Conservation (phyloP, 805 yeast genomes). For the Cyberlindnera sargentensis region DNA sequence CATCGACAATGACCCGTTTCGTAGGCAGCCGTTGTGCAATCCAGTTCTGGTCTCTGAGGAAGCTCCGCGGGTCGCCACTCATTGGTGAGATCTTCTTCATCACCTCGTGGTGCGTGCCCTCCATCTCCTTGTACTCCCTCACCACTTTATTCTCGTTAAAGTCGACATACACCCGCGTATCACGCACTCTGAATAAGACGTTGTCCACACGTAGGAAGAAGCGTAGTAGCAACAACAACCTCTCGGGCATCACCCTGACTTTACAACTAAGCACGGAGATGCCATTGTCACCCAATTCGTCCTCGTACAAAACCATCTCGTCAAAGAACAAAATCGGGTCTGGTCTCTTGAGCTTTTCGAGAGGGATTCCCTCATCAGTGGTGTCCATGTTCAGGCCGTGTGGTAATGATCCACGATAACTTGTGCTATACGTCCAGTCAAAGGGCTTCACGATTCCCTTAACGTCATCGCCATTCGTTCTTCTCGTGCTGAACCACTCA, state of each 20-base stretch:
- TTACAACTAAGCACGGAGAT: slow-evolving; percentile 70
- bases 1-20: slow-evolving; percentile 17
- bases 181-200: slow-evolving; percentile 77
- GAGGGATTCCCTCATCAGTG: slow-evolving; percentile 47
- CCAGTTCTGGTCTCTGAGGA: slow-evolving; percentile 82
- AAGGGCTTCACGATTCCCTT: slow-evolving; percentile 68
- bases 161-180: slow-evolving; percentile 79
- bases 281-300: slow-evolving; percentile 96
- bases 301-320: slow-evolving; percentile 85
- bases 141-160: slow-evolving; percentile 55
- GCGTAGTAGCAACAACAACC: slow-evolving; percentile 67
- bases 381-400: slow-evolving; percentile 16
- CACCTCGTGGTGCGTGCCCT: slow-evolving; percentile 44
- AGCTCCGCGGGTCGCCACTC: slow-evolving; percentile 60
- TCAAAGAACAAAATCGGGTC: slow-evolving; percentile 89
- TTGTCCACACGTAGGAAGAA: slow-evolving; percentile 86
- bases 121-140: slow-evolving; percentile 72
- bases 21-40: slow-evolving; percentile 57
- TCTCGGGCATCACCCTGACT: slow-evolving; percentile 81
- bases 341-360: slow-evolving; percentile 57
- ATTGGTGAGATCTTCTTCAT: slow-evolving; percentile 35
- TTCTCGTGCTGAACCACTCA: slow-evolving; percentile 55
- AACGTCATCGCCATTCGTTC: slow-evolving; percentile 34
- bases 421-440: slow-evolving; percentile 94
- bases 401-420: slow-evolving; percentile 56